A percentile compares a stretch with the other conserved stretches of the same genome.
Conservation (phyloP, 129 eudicot genomes). For the Helianthus tuberosus region DNA sequence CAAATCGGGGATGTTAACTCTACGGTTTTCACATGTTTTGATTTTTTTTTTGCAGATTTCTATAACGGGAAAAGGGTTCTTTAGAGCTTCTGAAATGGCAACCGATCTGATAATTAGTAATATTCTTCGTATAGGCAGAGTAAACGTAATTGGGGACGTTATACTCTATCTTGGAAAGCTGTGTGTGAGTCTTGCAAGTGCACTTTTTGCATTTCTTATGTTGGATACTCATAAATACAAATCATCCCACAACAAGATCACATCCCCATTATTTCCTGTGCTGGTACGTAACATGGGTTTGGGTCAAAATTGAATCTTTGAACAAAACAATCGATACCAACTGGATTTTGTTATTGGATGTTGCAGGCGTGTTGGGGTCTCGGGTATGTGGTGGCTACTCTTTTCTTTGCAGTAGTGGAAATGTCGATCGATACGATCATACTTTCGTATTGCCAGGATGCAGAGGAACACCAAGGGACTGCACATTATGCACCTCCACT, state of each 20-base stretch:
- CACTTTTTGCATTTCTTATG: conserved; percentile 87
- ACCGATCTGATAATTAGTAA: conserved; percentile 86
- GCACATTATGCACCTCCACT: conserved; percentile 96
- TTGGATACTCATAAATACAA: conserved; percentile 78
- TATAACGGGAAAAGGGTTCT: conserved; percentile 85
- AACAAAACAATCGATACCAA: neutral
- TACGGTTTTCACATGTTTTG: neutral
- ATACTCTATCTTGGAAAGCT: conserved; percentile 87
- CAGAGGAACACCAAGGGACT: conserved; percentile 93
- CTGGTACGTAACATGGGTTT: conserved; percentile 51
- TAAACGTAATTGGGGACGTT: conserved; percentile 92
- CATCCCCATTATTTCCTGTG: conserved; percentile 90
- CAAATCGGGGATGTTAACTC: too few relatives aligned
- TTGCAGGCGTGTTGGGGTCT: conserved; percentile 83
- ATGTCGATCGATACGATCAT: conserved; percentile 91
- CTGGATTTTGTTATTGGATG: neutral
- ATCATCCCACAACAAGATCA: conserved; percentile 84
- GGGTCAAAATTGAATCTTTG: conserved; percentile 1
- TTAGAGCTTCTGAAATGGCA: conserved; percentile 85
- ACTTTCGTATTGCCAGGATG: conserved; percentile 90
- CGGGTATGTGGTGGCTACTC: conserved; percentile 85
- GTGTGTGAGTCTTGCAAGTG: conserved; percentile 87
- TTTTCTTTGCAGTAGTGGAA: conserved; percentile 93
- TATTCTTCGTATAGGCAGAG: conserved; percentile 85
- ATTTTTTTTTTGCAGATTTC: conserved; percentile 56